These are phyloP conservation scores for Peronosclerospora sorghi DNA, from an alignment of 352 stramenopile species.

Conservation along the genomic window DNA sequence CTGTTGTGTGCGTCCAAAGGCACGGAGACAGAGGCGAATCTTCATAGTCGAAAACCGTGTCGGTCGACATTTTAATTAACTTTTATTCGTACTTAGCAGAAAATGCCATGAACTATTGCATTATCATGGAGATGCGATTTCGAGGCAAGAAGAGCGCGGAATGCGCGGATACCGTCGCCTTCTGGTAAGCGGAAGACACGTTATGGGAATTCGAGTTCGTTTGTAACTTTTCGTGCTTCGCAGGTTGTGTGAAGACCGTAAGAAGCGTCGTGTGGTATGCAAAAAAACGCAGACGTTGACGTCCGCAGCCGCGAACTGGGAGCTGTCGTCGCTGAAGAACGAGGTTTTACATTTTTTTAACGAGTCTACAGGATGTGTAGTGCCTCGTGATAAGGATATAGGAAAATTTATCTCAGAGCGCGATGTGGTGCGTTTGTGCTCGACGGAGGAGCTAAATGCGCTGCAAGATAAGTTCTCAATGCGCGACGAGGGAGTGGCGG, in stretches of 20 bases:
- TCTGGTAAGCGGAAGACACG: slow-evolving; percentile 32
- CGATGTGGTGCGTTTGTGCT: slow-evolving; percentile 66
- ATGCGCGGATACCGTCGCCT: slow-evolving; percentile 30
- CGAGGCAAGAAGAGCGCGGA: slow-evolving; percentile 34
- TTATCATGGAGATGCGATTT: slow-evolving; percentile 37
- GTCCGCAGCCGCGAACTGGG: slow-evolving; percentile 32
- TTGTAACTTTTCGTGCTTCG: not conserved
- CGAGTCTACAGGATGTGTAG: slow-evolving; percentile 58
- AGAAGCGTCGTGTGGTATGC: slow-evolving; percentile 49
- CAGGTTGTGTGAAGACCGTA: slow-evolving; percentile 61
- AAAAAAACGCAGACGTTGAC: slow-evolving; percentile 37
- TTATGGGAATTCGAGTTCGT: no score
- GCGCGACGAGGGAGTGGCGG: slow-evolving; percentile 43
- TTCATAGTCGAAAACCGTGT: slow-evolving; percentile 28
- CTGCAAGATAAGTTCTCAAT: slow-evolving; percentile 59
- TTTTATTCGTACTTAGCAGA: not conserved
- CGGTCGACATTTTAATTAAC: slow-evolving; percentile 1
- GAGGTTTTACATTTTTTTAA: slow-evolving; percentile 56
- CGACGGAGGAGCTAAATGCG: slow-evolving; percentile 39
- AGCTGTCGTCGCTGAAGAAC: slow-evolving; percentile 30
- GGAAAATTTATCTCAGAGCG: slow-evolving; percentile 50
- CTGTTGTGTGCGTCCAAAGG: slow-evolving; percentile 11
- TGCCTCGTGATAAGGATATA: slow-evolving; percentile 42
- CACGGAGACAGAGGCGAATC: slow-evolving; percentile 30
- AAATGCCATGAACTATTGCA: slow-evolving; percentile 5